Evolutionary conservation across 2,329 filamentous ascomycete genomes (phyloP), one percentile per base, ranked within the genome.

Genomic region (Aschersonia sp.): DNA sequence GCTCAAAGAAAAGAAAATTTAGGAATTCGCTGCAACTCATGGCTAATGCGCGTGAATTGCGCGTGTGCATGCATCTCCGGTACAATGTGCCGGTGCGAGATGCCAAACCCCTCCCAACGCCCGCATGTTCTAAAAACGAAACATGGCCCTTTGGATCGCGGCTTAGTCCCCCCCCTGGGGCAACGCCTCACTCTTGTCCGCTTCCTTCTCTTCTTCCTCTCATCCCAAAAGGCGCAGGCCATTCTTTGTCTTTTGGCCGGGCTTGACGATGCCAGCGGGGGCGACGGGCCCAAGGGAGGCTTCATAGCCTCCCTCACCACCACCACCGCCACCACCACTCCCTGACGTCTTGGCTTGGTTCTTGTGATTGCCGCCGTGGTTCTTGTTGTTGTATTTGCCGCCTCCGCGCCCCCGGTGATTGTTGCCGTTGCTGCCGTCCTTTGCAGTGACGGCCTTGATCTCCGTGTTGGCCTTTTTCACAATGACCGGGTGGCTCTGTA

Each of bases 401-500:
- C 58, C 56, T 3, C 22, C 22, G 22, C 22, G 22, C 22, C 22
- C 22, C 22, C 22, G 22, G 22, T 22, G 22, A 22, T 22, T 22
- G 22, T 22, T 22, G 22, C 22, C 22, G 22, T 22, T 22, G 31
- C 62, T 61, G 56, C 78, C 77, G 42, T 84, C 82, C 58, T 78
- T 80, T 55, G 78, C 75, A n/a, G 73, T 75, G 10, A 81, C 73
- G 5, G 87, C 79, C 61, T 86, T 87, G 64, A 98, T 87, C 64
- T 97, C 89, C 5, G 90, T 95, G 55, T 83, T 94, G 54, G 86
- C 87, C 63, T 92, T 86, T 64, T 85, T 82, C 55, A 97, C 77
- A 30, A 86, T 71, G 31, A 96, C 86, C 0, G 92, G 92, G 64
- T 97, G 92, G 63, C 88, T 96, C 58, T 94, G 90, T 61, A 98